Percentiles rank a stretch among this genome's conserved stretches.
Conservation (phyloP, 2,329 filamentous ascomycete species). For the Samsoniella hepiali region DNA sequence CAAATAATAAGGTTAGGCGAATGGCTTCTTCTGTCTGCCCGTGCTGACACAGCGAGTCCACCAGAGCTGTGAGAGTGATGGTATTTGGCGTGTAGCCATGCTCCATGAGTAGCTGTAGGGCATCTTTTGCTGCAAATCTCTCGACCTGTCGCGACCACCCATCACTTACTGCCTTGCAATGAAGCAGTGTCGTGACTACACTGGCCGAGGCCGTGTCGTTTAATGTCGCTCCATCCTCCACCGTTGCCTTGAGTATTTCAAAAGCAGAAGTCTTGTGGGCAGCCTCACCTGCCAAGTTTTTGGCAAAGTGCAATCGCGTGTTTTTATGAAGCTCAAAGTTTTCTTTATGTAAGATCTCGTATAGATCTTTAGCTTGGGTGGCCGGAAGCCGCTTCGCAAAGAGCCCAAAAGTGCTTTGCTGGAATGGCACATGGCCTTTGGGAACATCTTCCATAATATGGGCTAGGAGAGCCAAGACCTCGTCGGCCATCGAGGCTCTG, state of each 20-base stretch:
- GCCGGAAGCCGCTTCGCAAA: constrained; percentile 30
- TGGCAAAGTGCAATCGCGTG: constrained; percentile 48
- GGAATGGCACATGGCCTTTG: constrained; percentile 33
- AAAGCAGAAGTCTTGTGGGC: constrained; percentile 42
- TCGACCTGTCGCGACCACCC: constrained; percentile 22
- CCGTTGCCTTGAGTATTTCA: constrained; percentile 36
- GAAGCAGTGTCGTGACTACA: constrained; percentile 59
- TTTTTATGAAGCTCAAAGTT: constrained; percentile 36
- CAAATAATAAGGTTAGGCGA: constrained; percentile 32
- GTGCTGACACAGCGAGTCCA: constrained; percentile 66
- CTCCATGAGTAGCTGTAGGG: constrained; percentile 46
- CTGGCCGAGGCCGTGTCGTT: constrained; percentile 48
- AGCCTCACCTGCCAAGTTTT: constrained; percentile 39
- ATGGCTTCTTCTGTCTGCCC: constrained; percentile 36
- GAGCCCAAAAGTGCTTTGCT: constrained; percentile 38
- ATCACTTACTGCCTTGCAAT: constrained; percentile 27
- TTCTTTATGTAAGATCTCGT: constrained; percentile 31
- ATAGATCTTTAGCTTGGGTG: constrained; percentile 35
- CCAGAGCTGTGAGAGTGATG: constrained; percentile 61
- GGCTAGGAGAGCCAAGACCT: constrained; percentile 29
- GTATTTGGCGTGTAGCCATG: constrained; percentile 62
- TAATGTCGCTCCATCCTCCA: constrained; percentile 42
- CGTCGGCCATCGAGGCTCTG: constrained; percentile 27
- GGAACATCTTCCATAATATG: constrained; percentile 31
- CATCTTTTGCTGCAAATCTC: constrained; percentile 30